Conservation (phyloP, 2,329 filamentous ascomycete genomes). For the Ophiocordyceps polyrhachis-furcata region DNA sequence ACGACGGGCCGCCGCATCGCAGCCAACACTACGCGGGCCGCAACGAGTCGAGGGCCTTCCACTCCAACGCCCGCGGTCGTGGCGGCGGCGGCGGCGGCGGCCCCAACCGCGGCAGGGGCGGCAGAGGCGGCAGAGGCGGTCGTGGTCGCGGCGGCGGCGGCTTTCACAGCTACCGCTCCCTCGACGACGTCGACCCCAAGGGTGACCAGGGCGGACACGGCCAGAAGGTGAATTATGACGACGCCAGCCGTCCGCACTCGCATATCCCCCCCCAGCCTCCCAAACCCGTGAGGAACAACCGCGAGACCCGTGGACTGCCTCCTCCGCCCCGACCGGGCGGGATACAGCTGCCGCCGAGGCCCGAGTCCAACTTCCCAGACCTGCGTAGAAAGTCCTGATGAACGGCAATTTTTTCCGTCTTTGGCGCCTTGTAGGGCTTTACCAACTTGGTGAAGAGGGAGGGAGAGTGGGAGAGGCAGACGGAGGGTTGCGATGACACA, state of each 20-base stretch:
- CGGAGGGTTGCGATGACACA: neutral
- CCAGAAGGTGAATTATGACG: conserved; percentile 28
- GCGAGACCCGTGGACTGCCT: neutral
- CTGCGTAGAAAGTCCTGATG: neutral
- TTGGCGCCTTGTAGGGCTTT: no score
- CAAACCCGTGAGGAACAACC: neutral
- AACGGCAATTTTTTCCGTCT: neutral
- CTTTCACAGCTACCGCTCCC: conserved; percentile 40
- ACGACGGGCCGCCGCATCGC: conserved; percentile 16
- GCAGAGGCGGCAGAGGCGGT: conserved; percentile 18
- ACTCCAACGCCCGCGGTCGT: conserved; percentile 15
- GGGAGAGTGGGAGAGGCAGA: neutral
- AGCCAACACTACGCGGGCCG: conserved; percentile 16
- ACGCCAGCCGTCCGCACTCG: conserved; percentile 14
- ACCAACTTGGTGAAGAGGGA: neutral
- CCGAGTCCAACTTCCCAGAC: neutral
- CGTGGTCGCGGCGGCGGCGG: conserved; percentile 25
- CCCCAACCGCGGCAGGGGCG: conserved; percentile 12
- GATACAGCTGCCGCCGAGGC: neutral
- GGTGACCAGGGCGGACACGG: conserved; percentile 24
- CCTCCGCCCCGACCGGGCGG: neutral
- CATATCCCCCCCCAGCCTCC: no score
- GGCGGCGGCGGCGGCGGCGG: conserved; percentile 17
- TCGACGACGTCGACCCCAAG: conserved; percentile 43
- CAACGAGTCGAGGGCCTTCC: conserved; percentile 22